phyloP scores from a whole-genome alignment of 208 protist genomes.

The Novymonas esmeraldas region DNA sequence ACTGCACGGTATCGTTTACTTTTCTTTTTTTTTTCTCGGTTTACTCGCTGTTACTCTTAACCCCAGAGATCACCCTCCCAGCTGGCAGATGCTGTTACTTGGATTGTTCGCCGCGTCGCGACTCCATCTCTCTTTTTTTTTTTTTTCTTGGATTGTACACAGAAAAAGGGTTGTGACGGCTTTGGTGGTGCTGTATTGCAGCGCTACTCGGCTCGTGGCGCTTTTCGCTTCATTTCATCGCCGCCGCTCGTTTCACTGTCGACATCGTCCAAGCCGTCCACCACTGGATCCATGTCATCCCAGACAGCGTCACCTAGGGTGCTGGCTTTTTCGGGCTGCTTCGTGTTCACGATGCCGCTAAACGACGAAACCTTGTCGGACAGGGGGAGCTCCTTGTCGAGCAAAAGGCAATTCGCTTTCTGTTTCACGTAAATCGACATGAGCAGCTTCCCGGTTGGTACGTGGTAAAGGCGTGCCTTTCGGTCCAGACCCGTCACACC shows the following conservation, averaged over 20 bases:
- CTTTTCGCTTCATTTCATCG: conserved; percentile 3
- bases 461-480: conserved; percentile 82
- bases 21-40: background rate
- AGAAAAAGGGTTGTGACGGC: too few species aligned
- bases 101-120: too few species aligned
- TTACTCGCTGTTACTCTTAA: background rate
- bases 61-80: too few species aligned
- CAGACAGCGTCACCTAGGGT: conserved; percentile 77
- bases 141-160: background rate
- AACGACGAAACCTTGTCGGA: conserved; percentile 63
- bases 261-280: conserved; percentile 63
- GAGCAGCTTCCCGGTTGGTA: conserved; percentile 81
- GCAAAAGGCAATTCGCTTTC: conserved; percentile 60
- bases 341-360: conserved; percentile 68
- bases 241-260: background rate
- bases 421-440: conserved; percentile 81
- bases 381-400: conserved; percentile 68
- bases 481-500: conserved; percentile 75
- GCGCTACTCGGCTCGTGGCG: conserved; percentile 6
- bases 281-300: conserved; percentile 88
- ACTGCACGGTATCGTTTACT: background rate
- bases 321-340: conserved; percentile 62
- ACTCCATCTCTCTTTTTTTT: conserved; percentile 2
- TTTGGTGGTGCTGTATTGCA: too few species aligned
- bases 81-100: too few species aligned